These are phyloP conservation scores for Skeletonema costatum DNA, from an alignment of 108 stramenopile genomes.

Conservation along the genomic window DNA sequence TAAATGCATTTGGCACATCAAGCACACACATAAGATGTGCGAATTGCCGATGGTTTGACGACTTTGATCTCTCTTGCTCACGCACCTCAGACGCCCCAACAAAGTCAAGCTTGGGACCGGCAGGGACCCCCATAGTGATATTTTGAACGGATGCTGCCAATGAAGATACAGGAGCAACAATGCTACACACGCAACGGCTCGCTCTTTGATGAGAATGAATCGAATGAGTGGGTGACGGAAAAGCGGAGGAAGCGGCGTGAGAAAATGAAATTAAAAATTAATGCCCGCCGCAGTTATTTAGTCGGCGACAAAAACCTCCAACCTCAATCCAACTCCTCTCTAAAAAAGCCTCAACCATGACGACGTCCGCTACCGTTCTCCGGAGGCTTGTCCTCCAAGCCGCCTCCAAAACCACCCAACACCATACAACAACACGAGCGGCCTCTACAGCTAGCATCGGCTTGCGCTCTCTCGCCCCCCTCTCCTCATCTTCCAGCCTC, in stretches of 20 bases:
- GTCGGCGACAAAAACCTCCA: neutral
- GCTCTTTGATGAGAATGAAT: no score
- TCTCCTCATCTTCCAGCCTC: constrained; percentile 7
- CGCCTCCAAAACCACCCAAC: constrained; percentile 23
- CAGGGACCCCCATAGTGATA: neutral
- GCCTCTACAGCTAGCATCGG: constrained; percentile 18
- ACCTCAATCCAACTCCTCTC: neutral
- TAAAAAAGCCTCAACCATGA: constrained; percentile 16
- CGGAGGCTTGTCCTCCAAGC: constrained; percentile 38
- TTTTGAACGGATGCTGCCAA: neutral
- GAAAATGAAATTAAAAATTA: no score
- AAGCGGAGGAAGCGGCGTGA: no score
- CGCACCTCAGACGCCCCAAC: constrained; percentile 51
- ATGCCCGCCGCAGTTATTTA: no score
- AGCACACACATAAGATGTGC: neutral
- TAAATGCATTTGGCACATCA: neutral
- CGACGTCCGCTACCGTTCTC: constrained; percentile 33
- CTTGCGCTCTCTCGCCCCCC: constrained; percentile 12
- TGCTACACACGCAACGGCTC: no score
- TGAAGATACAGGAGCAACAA: no score
- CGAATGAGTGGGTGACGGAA: no score
- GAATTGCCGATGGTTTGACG: neutral
- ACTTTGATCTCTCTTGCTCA: neutral
- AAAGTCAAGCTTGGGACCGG: constrained; percentile 51
- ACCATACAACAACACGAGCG: constrained; percentile 14